A percentile compares a stretch with the other conserved stretches of the same genome.
phyloP scores from a whole-genome alignment of 2,329 filamentous ascomycete species.

The Beauveria caledonica region DNA sequence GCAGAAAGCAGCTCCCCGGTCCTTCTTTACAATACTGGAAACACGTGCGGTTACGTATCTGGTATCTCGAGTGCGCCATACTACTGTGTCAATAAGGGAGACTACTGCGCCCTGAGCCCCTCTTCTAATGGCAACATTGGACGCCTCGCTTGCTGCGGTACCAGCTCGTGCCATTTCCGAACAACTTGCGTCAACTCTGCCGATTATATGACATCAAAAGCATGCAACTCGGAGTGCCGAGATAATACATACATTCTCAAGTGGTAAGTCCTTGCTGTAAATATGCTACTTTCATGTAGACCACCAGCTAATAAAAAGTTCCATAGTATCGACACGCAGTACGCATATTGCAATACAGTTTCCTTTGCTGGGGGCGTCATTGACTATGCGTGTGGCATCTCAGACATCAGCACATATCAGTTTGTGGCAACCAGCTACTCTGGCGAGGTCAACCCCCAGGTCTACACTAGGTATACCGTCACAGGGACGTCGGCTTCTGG shows the following conservation, averaged over 20 bases:
- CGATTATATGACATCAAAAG: slow-evolving; percentile 25
- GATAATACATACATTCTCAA: slow-evolving; percentile 35
- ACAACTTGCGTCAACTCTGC: slow-evolving; percentile 32
- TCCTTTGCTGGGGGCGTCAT: slow-evolving; percentile 31
- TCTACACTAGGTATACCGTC: slow-evolving; percentile 22
- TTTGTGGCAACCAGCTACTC: slow-evolving; percentile 32
- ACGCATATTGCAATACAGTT: slow-evolving; percentile 38
- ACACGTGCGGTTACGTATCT: slow-evolving; percentile 42
- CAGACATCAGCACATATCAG: slow-evolving; percentile 25
- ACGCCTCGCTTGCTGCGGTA: slow-evolving; percentile 35
- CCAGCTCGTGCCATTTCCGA: slow-evolving; percentile 25
- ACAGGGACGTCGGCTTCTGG: slow-evolving; percentile 3
- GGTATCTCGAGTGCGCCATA: slow-evolving; percentile 32
- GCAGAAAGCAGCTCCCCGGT: slow-evolving; percentile 18
- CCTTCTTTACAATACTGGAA: slow-evolving; percentile 38
- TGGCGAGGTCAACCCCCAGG: slow-evolving; percentile 25
- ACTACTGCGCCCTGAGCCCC: slow-evolving; percentile 34
- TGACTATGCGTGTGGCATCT: slow-evolving; percentile 37
- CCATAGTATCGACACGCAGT: slow-evolving; percentile 26
- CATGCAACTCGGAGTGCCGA: slow-evolving; percentile 33
- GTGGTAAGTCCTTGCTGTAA: slow-evolving; percentile 29
- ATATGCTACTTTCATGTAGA: not conserved
- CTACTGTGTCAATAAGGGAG: slow-evolving; percentile 25
- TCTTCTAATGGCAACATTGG: slow-evolving; percentile 23
- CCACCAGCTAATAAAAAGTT: slow-evolving; percentile 14